Evolutionary conservation across 1,139 yeast species (phyloP).

Genomic region (Nakaseomyces uthaithaninus): DNA sequence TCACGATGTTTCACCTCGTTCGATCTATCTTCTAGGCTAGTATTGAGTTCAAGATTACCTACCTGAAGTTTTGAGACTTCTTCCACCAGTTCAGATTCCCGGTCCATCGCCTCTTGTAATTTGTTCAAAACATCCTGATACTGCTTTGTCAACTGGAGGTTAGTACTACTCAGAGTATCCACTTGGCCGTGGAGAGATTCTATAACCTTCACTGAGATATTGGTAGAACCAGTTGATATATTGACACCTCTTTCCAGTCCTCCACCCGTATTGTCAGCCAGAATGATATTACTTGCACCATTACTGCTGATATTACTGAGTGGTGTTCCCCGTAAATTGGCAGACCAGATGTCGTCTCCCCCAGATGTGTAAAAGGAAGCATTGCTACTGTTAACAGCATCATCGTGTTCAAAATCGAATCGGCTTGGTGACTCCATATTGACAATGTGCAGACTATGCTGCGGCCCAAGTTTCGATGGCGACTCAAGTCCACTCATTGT

Average conservation of each 20-base stretch:
- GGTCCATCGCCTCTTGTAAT: constrained; percentile 39
- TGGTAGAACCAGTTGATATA: background rate
- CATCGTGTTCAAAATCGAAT: background rate
- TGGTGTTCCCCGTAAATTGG: constrained; percentile 3
- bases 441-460: constrained; percentile 1
- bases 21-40: constrained; percentile 21
- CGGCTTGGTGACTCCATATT: constrained; percentile 5
- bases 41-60: constrained; percentile 60
- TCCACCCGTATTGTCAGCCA: background rate
- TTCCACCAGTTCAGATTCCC: constrained; percentile 54
- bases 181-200: constrained; percentile 50
- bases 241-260: background rate
- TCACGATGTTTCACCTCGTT: constrained; percentile 3
- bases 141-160: constrained; percentile 41
- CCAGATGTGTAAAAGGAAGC: background rate
- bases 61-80: constrained; percentile 39
- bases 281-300: background rate
- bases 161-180: constrained; percentile 47
- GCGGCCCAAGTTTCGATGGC: constrained; percentile 5
- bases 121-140: constrained; percentile 45
- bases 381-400: constrained; percentile 1
- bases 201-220: constrained; percentile 43
- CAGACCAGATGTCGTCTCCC: constrained; percentile 4
- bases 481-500: constrained; percentile 1
- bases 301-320: constrained; percentile 1